Base-by-base conservation (phyloP, 2,329 filamentous ascomycete genomes). In the Aspergillus fructus region DNA sequence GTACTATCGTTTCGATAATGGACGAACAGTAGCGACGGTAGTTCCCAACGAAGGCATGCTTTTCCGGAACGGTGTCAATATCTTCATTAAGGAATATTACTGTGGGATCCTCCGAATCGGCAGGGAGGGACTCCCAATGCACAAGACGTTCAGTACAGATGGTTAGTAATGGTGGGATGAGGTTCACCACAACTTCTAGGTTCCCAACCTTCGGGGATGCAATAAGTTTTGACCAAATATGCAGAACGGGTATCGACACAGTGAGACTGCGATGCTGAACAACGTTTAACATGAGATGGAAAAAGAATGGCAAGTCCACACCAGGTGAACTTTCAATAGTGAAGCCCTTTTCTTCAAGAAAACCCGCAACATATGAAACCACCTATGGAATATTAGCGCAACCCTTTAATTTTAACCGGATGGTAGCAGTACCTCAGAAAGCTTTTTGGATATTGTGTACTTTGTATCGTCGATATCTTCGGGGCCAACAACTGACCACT, bases 21-120 rank as follows among this genome's bases (percentile, higher is more conserved):
- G 90, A 88, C 3, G 88, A 87, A 71, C 92, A 94, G 68, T 96
- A 97, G 58, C 94, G 85, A 40, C 94, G 84, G 73, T 99, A 99
- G 69, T 99, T 97, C 4, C 93, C 92, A 11, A 97, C 82, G 71
- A 99, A 99, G 1, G 92, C 91, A 75, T 99, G 94, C 23, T 92
- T 85, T 71, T 99, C 94, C 0, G 94, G 94, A 19, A 93, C 81
- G 0, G 93, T 97, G 68, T 99, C 94, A 55, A 96, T 96, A 70
- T 99, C 94, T 68, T 97, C 93, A 67, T 92, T 82, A 1, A 99
- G 81, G 64, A 96, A 94, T 11, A 91, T 79, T 58, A 92, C 84
- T 0, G 89, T 93, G 2, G 90, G 83, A 65, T 97, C 88, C 47
- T 90, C 85, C 0, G 88, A 89, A 61, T 96, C 89, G 62, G 93